Evolutionary conservation across 2,329 filamentous ascomycete species (phyloP).

Genomic region (Aureobasidium vineae): DNA sequence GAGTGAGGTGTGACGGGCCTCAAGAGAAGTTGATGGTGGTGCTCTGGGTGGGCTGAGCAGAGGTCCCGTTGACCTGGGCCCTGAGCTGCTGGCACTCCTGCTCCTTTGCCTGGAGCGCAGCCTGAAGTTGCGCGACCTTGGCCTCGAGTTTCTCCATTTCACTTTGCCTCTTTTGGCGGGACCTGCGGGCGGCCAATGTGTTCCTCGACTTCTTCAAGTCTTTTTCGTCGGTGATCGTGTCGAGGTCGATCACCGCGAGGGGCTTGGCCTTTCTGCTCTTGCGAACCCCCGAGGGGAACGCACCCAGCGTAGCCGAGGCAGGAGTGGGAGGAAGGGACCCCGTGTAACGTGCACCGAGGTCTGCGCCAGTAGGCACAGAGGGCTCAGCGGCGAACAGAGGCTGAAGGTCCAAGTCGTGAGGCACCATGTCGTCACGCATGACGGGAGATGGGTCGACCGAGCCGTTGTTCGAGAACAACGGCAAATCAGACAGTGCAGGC

Average conservation of each 20-base stretch:
- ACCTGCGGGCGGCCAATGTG: constrained; percentile 90
- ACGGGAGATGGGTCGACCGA: background rate
- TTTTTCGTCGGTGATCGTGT: constrained; percentile 65
- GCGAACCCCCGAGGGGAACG: constrained; percentile 52
- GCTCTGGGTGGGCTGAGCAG: background rate
- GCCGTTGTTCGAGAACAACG: constrained; percentile 46
- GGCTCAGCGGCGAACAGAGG: background rate
- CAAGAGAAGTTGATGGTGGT: background rate
- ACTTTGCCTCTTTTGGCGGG: constrained; percentile 79
- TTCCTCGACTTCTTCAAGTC: constrained; percentile 93
- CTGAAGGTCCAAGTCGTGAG: too few relatives aligned
- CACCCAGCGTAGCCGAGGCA: background rate
- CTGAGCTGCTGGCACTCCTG: background rate
- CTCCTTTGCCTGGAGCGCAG: constrained; percentile 36
- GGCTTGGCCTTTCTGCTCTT: constrained; percentile 62
- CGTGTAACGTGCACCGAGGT: background rate
- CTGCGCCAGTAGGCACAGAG: background rate
- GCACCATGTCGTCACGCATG: background rate
- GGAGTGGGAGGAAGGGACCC: background rate
- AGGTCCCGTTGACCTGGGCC: background rate
- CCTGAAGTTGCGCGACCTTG: constrained; percentile 57
- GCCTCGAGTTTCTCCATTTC: constrained; percentile 72
- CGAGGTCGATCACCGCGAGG: constrained; percentile 73
- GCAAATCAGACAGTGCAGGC: constrained; percentile 59
- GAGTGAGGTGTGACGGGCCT: background rate